A percentile compares a stretch with the other conserved stretches of the same genome.
Conservation (phyloP, 371 early-diverging fungal genomes). For the Mucor racemosus region DNA sequence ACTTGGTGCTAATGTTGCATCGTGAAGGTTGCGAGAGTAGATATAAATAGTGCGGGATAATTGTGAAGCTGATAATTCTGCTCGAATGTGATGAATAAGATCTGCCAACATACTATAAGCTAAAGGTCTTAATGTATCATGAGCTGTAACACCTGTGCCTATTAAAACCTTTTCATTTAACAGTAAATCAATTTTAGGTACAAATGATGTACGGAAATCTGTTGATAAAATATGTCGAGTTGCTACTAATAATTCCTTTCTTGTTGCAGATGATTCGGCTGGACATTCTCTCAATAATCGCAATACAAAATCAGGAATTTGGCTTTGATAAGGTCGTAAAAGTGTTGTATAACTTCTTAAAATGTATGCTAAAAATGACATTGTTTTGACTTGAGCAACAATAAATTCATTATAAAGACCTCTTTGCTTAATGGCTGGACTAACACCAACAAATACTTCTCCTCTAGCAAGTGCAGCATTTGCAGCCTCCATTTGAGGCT, state of each 20-base stretch:
- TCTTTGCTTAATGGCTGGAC: conserved; percentile 76
- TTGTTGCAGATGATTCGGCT: conserved; percentile 88
- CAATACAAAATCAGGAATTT: conserved; percentile 89
- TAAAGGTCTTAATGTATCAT: conserved; percentile 89
- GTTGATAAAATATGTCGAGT: conserved; percentile 94
- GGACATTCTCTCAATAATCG: conserved; percentile 92
- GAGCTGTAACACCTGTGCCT: conserved; percentile 91
- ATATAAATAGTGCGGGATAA: conserved; percentile 84
- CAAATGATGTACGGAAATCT: conserved; percentile 87
- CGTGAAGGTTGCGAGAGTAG: conserved; percentile 91
- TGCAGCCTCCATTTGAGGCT: conserved; percentile 77
- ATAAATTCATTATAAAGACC: conserved; percentile 84
- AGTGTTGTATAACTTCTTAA: conserved; percentile 76
- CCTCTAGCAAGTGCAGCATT: conserved; percentile 68
- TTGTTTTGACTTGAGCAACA: conserved; percentile 91
- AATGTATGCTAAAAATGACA: conserved; percentile 96
- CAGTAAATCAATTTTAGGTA: conserved; percentile 85
- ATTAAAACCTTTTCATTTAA: conserved; percentile 91
- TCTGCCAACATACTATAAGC: conserved; percentile 96
- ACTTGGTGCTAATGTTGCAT: conserved; percentile 81
- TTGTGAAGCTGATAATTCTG: conserved; percentile 79
- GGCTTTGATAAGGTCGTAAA: conserved; percentile 75
- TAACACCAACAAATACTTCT: conserved; percentile 81
- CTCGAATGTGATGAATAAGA: conserved; percentile 92
- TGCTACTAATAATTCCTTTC: conserved; percentile 96